Conservation (phyloP, 1,284 basidiomycete species). For the Takashimella tepidaria region DNA sequence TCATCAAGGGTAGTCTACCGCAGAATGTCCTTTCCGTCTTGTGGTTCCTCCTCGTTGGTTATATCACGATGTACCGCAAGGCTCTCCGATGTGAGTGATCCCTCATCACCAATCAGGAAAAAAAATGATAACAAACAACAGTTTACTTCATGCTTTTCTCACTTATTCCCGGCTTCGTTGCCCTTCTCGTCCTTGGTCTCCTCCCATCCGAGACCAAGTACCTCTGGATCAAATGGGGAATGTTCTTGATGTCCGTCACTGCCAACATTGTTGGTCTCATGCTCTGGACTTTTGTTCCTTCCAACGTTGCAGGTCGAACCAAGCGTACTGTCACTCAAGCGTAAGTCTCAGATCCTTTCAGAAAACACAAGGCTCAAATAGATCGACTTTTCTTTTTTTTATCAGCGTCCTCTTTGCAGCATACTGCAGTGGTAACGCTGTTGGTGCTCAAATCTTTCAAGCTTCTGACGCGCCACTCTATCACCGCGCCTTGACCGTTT, state of each 20-base stretch:
- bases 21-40: conserved; percentile 7
- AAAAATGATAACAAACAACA: background rate
- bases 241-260: conserved; percentile 7
- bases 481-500: conserved; percentile 1
- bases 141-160: conserved; percentile 12
- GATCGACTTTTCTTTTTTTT: background rate
- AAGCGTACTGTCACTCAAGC: conserved; percentile 11
- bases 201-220: conserved; percentile 1
- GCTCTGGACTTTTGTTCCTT: conserved; percentile 22
- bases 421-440: conserved; percentile 12
- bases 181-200: conserved; percentile 9
- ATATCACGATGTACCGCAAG: conserved; percentile 3
- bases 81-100: conserved; percentile 8
- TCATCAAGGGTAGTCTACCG: conserved; percentile 9
- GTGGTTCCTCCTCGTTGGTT: conserved; percentile 10
- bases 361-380: too few species aligned
- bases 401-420: conserved; percentile 7
- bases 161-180: conserved; percentile 8
- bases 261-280: conserved; percentile 16
- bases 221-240: conserved; percentile 9
- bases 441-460: conserved; percentile 7
- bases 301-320: conserved; percentile 20
- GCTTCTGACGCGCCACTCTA: conserved; percentile 3
- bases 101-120: too few species aligned
- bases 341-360: background rate